Conservation (phyloP, 441 rosid species). For the Heliophila coronopifolia region DNA sequence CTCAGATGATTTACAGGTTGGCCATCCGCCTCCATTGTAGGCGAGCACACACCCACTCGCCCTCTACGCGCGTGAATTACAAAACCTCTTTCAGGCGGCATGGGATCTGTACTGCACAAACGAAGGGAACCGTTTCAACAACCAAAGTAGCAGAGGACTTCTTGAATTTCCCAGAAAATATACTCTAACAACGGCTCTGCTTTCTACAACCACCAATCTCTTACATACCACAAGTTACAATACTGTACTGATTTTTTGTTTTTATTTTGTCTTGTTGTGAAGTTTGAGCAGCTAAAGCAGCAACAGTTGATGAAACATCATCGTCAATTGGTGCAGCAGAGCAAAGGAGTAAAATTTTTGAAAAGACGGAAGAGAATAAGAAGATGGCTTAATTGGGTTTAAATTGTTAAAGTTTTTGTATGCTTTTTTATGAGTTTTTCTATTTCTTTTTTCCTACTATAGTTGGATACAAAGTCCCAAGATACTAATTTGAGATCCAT, state of each 20-base stretch:
- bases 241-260: no score
- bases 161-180: no score
- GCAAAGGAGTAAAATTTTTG: constrained; percentile 24
- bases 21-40: no score
- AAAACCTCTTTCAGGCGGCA: constrained; percentile 43
- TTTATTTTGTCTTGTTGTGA: neutral
- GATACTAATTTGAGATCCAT: constrained; percentile 70
- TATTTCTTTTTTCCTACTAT: no score
- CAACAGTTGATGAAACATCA: constrained; percentile 37
- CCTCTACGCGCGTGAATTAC: no score
- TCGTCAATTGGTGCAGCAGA: constrained; percentile 26
- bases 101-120: constrained; percentile 48
- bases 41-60: no score
- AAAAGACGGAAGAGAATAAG: constrained; percentile 10
- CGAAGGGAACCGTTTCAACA: constrained; percentile 23
- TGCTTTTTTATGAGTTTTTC: no score
- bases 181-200: no score
- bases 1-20: no score
- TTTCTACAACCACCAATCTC: constrained; percentile 36
- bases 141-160: no score
- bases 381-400: no score
- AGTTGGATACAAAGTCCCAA: constrained; percentile 80
- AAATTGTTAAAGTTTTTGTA: no score
- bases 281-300: constrained; percentile 70
- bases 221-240: constrained; percentile 47